phyloP scores from a whole-genome alignment of 495 filamentous ascomycete genomes.

The Lasiosphaeria miniovina region DNA sequence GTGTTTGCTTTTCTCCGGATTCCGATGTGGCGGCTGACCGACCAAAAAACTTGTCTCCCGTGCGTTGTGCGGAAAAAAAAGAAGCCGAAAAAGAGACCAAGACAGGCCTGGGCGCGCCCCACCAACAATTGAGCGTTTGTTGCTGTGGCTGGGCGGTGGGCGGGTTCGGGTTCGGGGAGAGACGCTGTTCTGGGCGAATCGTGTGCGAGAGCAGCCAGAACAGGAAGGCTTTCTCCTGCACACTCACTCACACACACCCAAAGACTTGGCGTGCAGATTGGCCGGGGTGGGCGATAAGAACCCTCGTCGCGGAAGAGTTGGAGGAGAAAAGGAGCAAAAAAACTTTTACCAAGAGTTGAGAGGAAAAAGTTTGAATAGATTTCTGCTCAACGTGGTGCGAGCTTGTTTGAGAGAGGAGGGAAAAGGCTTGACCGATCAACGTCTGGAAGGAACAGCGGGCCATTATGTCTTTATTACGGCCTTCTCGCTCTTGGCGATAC shows the following conservation, averaged over 20 bases:
- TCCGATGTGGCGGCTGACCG: neutral
- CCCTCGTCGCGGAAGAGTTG: neutral
- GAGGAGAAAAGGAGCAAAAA: neutral
- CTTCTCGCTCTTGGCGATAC: constrained; percentile 41
- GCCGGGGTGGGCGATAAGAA: constrained; percentile 12
- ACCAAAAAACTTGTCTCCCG: neutral
- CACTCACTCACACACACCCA: neutral
- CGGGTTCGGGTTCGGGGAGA: too few relatives aligned
- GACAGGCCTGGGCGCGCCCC: neutral
- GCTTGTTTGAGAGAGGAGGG: constrained; percentile 5
- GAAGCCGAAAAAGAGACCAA: constrained; percentile 17
- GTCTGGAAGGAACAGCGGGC: constrained; percentile 35
- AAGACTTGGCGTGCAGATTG: neutral
- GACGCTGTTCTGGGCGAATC: too few relatives aligned
- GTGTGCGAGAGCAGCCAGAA: too few relatives aligned
- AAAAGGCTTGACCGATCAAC: constrained; percentile 6
- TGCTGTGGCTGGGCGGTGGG: too few relatives aligned
- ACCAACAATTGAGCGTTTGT: too few relatives aligned
- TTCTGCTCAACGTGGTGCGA: constrained; percentile 9
- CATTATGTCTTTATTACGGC: constrained; percentile 47
- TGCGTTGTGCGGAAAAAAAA: neutral
- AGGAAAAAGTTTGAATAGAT: neutral
- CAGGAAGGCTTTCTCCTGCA: too few relatives aligned
- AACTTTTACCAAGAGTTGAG: neutral
- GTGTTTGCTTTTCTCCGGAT: neutral